phyloP scores from a whole-genome alignment of 2,329 filamentous ascomycete genomes.

The Colletotrichum caudatum region DNA sequence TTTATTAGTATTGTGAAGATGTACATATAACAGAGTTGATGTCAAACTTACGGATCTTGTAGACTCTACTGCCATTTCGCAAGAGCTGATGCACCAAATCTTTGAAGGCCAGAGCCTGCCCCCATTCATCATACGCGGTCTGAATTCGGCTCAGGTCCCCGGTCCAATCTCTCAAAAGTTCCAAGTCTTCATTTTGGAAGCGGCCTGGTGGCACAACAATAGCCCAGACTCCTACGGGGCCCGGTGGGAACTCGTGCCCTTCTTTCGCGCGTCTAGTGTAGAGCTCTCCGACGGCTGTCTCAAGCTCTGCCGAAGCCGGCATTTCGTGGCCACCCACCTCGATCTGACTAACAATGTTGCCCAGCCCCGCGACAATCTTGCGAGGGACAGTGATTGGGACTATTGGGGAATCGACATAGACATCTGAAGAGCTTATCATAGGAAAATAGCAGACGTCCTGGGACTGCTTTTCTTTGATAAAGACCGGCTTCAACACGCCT shows the following conservation, averaged over 20 bases:
- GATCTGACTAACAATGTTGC: conserved; percentile 81
- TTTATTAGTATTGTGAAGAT: conserved; percentile 25
- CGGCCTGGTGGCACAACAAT: conserved; percentile 66
- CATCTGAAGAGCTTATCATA: conserved; percentile 42
- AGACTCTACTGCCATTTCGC: conserved; percentile 52
- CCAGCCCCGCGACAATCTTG: conserved; percentile 73
- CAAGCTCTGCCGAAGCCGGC: conserved; percentile 79
- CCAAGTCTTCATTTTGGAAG: conserved; percentile 34
- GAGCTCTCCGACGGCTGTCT: conserved; percentile 70
- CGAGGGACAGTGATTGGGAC: conserved; percentile 73
- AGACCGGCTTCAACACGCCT: conserved; percentile 46
- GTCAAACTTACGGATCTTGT: conserved; percentile 58
- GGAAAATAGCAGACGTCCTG: conserved; percentile 51
- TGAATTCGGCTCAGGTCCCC: conserved; percentile 1
- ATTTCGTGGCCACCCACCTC: conserved; percentile 59
- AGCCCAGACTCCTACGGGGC: conserved; percentile 78
- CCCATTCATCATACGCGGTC: conserved; percentile 34
- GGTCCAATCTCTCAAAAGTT: conserved; percentile 15
- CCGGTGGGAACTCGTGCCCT: conserved; percentile 49
- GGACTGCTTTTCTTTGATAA: conserved; percentile 52
- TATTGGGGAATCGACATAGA: conserved; percentile 56
- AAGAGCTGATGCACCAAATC: conserved; percentile 18
- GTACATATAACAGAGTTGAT: not conserved
- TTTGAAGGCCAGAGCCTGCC: conserved; percentile 31
- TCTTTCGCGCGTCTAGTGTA: conserved; percentile 59